Percentiles rank a stretch among this genome's conserved stretches.
phyloP scores from a whole-genome alignment of 257 asterid genomes.

The Penstemon davidsonii region DNA sequence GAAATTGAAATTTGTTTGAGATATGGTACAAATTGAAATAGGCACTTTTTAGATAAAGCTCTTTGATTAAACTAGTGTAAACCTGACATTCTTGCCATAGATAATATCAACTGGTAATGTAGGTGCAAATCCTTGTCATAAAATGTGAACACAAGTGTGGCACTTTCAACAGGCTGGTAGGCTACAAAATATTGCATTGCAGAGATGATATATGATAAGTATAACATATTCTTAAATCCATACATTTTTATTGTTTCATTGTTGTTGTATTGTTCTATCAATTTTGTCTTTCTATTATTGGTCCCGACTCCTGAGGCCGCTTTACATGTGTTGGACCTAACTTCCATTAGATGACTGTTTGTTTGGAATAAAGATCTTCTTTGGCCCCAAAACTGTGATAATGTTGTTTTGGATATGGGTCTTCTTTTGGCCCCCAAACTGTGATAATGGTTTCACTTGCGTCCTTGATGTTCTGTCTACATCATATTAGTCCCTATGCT shows the following conservation, averaged over 20 bases:
- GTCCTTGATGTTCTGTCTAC: not conserved
- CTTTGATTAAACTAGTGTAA: not conserved
- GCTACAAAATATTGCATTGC: conserved; percentile 5
- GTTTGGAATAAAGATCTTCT: not conserved
- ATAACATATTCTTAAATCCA: not conserved
- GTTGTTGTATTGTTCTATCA: not conserved
- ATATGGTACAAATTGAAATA: not conserved
- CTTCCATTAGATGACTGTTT: not conserved
- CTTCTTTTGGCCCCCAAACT: not conserved
- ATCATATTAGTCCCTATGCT: not conserved
- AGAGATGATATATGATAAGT: not conserved
- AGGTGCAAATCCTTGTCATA: conserved; percentile 17
- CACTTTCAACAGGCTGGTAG: not conserved
- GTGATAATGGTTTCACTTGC: not conserved
- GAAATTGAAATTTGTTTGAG: conserved; percentile 9
- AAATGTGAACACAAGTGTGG: conserved; percentile 14
- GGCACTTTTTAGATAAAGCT: not conserved
- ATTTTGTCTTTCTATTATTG: not conserved
- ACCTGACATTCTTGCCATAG: not conserved
- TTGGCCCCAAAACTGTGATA: not conserved
- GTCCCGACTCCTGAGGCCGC: not conserved
- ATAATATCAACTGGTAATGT: not conserved
- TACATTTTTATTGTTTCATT: not conserved
- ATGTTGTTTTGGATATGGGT: not conserved
- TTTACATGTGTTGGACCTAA: not conserved